Evolutionary conservation across 2,329 filamentous ascomycete genomes (phyloP), one percentile per base, ranked within the genome.

Genomic region (Hypoxylon sp.): DNA sequence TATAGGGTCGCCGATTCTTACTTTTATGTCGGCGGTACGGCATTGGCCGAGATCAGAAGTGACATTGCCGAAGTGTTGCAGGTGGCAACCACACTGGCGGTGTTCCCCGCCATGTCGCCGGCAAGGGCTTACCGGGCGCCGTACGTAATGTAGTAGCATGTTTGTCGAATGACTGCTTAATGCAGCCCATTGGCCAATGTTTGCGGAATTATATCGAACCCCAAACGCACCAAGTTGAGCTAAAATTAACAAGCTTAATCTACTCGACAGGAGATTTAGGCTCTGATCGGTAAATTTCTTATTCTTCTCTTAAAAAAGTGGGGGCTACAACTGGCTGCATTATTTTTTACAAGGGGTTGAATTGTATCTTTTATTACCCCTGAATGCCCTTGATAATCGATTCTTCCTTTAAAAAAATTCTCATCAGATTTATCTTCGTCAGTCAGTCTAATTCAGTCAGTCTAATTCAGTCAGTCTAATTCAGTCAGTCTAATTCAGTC

Each of bases 21-120:
- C 51, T 52, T 66, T 52, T 24, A 24, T 44, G 29, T 61, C 48
- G 55, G 46, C 37, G 47, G 63, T 55, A 52, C 67, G 67, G 67
- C 50, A 42, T 64, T 64, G 44, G 55, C 67, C 63, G 67, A 67
- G 14, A 48, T 31, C 50, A 37, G 11, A 42, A 47, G 39, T 17
- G 13, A 42, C 47, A 52, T 51, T 22, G 26, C 54, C 31, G 31
- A 62, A 58, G 33, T 51, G 29, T 14, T 54, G 57, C 59, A 63
- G 58, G 58, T 62, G 53, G 62, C 58, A 29, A 39, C 24, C 26
- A 60, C 26, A 24, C 35, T 42, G 11, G 55, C 50, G 44, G 59
- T 35, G 55, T 66, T 57, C 48, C 50, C 50, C 59, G 67, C 63
- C 47, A 62, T 48, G 24, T 55, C 46, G 53, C n/a, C 52, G 53